phyloP scores from a whole-genome alignment of 345 rosid genomes.

The Combretum micranthum region DNA sequence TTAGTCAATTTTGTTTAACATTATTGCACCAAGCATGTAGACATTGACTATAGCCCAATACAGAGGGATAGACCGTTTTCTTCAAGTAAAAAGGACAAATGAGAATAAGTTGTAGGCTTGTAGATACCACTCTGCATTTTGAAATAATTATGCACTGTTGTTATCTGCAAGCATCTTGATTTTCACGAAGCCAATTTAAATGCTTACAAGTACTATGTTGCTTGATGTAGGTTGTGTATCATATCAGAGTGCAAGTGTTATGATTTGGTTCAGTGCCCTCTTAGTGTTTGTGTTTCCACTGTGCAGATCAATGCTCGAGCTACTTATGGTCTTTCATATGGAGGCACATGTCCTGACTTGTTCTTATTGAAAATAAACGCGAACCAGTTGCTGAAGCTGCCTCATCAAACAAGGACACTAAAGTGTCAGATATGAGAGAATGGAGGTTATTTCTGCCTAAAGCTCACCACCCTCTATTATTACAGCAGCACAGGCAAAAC shows the following conservation, averaged over 20 bases:
- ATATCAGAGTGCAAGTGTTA: neutral
- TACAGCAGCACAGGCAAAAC: constrained; percentile 69
- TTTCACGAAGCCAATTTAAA: too few relatives aligned
- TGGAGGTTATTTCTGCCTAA: constrained; percentile 76
- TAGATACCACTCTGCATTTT: too few relatives aligned
- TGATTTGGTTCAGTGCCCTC: neutral
- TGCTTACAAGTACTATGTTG: too few relatives aligned
- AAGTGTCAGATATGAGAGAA: constrained; percentile 28
- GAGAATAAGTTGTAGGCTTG: too few relatives aligned
- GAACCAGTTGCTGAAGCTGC: constrained; percentile 21
- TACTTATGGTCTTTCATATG: constrained; percentile 64
- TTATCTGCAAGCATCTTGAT: too few relatives aligned
- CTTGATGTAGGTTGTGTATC: neutral
- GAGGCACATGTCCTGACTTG: constrained; percentile 64
- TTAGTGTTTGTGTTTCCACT: constrained; percentile 6
- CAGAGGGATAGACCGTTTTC: too few relatives aligned
- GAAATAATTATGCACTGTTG: too few relatives aligned
- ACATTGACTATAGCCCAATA: too few relatives aligned
- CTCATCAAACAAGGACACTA: constrained; percentile 20
- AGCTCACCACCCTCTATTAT: constrained; percentile 82
- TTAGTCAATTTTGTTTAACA: too few relatives aligned
- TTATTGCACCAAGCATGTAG: too few relatives aligned
- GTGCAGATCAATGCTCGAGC: constrained; percentile 87
- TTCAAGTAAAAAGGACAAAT: too few relatives aligned
- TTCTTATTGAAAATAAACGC: constrained; percentile 39